Base-by-base conservation (phyloP, 192 early-diverging fungal genomes). In the Coemansia sp. region DNA sequence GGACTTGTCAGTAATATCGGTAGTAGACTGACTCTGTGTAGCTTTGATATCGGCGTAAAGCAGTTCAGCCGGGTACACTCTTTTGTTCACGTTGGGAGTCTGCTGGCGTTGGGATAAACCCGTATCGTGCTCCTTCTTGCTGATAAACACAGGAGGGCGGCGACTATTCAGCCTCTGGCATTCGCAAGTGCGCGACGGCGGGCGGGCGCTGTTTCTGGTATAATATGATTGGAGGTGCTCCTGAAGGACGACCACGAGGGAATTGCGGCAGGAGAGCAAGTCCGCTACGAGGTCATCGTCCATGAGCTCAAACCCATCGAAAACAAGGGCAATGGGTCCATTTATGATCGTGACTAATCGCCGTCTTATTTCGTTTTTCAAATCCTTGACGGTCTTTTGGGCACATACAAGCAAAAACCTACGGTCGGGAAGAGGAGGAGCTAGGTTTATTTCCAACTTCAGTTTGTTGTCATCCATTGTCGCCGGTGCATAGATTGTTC, bases 281-380 rank as follows among this genome's bases (percentile, higher is more conserved):
- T 76, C 74, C 6, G 5, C 19, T 14, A 70, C 74, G 11, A 59
- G 49, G 15, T 75, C 78, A 15, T 80, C 73, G 50, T 80, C 78
- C 78, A 80, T 80, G 33, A 80, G 61, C 62, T 74, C 78, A 46
- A 56, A 74, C 6, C 69, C 78, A 34, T 63, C 59, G 2, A 42
- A 41, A 0, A 53, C 23, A 3, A 80, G 59, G 0, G 36, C 29
- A 14, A 80, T 52, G 3, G 78, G 72, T n/a, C 64, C 59, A 0
- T 32, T 54, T 29, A 66, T 69, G 7, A 80, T 57, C 4, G 45
- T 20, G 0, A 45, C 23, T 11, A 81, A 40, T 25, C 78, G 78
- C 15, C 78, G 68, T 15, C 45, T 61, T 38, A 81, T 68, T 45
- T 81, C 78, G 29, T 60, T 66, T 55, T 63, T 66, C 33, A 81